These are phyloP conservation scores for Mycena indigotica DNA, from an alignment of 768 basidiomycete species.

Conservation along the genomic window DNA sequence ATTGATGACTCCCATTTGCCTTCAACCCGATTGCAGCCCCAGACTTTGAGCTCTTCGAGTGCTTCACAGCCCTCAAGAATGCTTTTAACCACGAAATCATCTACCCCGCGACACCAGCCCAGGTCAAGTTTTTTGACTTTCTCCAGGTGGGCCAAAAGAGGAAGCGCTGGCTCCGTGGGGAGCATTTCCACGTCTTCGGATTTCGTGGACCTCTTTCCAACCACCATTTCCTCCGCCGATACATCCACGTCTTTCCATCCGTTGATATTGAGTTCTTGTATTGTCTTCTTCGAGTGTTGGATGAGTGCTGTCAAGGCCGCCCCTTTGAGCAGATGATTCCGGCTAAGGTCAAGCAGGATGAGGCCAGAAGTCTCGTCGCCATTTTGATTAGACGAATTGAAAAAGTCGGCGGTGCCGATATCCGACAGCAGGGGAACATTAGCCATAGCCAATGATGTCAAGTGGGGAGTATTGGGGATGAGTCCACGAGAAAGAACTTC, in stretches of 20 bases:
- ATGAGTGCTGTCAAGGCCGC: constrained; percentile 65
- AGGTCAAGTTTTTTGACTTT: constrained; percentile 68
- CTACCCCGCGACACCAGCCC: constrained; percentile 81
- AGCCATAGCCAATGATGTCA: constrained; percentile 58
- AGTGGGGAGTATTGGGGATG: constrained; percentile 42
- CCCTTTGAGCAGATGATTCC: constrained; percentile 57
- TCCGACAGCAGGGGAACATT: constrained; percentile 68
- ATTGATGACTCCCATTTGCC: constrained; percentile 18
- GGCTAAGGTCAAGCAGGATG: constrained; percentile 56
- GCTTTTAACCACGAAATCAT: constrained; percentile 80
- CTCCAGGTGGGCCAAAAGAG: constrained; percentile 33
- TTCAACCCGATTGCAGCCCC: constrained; percentile 51
- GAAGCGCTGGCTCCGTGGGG: constrained; percentile 28
- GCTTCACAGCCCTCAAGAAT: constrained; percentile 53
- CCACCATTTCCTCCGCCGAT: no score
- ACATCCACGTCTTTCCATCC: constrained; percentile 68
- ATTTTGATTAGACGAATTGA: constrained; percentile 56
- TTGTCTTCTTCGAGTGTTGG: constrained; percentile 59
- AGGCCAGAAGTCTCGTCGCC: constrained; percentile 47
- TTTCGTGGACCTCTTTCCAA: no score
- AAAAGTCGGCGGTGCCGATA: constrained; percentile 68
- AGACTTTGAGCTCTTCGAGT: constrained; percentile 51
- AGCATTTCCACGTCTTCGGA: constrained; percentile 57
- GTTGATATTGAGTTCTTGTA: constrained; percentile 72
- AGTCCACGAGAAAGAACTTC: constrained; percentile 63